A percentile compares a stretch with the other conserved stretches of the same genome.
Conservation (phyloP, 208 protist genomes). For the Lotmaria passim region DNA sequence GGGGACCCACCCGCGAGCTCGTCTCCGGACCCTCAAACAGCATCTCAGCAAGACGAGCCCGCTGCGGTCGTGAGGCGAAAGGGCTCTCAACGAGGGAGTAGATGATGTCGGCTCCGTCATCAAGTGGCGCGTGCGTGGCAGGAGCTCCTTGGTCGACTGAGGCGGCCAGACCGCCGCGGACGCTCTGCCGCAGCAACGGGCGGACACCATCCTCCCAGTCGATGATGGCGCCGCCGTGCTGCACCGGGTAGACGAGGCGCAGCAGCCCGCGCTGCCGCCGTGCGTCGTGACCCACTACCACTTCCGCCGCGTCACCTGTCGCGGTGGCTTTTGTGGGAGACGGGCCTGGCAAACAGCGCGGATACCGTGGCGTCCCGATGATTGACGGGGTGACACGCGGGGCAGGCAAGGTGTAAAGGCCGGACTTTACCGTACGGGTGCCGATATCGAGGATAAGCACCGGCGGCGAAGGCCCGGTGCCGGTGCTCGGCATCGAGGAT, state of each 20-base stretch:
- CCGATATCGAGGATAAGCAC: slow-evolving; percentile 62
- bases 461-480: background rate
- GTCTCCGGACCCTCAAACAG: slow-evolving; percentile 73
- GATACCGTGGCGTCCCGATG: slow-evolving; percentile 47
- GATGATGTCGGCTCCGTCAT: slow-evolving; percentile 14
- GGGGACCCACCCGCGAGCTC: slow-evolving; percentile 70
- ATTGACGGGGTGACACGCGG: slow-evolving; percentile 42
- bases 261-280: slow-evolving; percentile 60
- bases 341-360: slow-evolving; percentile 30
- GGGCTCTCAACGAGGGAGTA: slow-evolving; percentile 64
- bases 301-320: too few species aligned
- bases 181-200: slow-evolving; percentile 32
- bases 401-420: slow-evolving; percentile 28
- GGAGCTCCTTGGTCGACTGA: background rate
- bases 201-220: slow-evolving; percentile 49
- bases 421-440: slow-evolving; percentile 51
- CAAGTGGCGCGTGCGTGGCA: background rate
- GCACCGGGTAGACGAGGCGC: slow-evolving; percentile 67
- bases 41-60: slow-evolving; percentile 50
- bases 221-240: slow-evolving; percentile 53
- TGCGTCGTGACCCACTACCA: slow-evolving; percentile 22
- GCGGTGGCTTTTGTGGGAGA: background rate
- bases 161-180: slow-evolving; percentile 13
- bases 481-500: background rate
- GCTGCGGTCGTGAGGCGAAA: slow-evolving; percentile 64